Percentiles rank a stretch among this genome's conserved stretches.
Conservation (phyloP, 2,329 filamentous ascomycete species). For the Fusarium marasasianum region DNA sequence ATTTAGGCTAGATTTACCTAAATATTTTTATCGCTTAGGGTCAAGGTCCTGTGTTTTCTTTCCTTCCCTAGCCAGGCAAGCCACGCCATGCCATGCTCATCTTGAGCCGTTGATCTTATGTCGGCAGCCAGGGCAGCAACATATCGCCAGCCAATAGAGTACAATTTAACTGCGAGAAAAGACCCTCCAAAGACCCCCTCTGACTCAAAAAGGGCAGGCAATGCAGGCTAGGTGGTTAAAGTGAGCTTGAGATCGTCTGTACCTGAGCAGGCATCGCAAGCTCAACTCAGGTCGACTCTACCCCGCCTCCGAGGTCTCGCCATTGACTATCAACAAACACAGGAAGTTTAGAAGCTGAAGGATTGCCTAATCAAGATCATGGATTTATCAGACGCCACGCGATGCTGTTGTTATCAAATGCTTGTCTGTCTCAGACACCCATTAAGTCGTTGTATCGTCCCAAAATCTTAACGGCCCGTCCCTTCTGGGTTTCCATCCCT, state of each 20-base stretch:
- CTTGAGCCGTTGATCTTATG: not conserved
- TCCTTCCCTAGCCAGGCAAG: not conserved
- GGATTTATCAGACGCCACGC: constrained; percentile 28
- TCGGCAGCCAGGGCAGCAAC: not conserved
- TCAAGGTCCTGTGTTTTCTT: too few species aligned
- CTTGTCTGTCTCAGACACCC: constrained; percentile 19
- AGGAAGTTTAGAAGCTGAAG: constrained; percentile 14
- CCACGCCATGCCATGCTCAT: not conserved
- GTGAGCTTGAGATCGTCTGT: not conserved
- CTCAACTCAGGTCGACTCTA: not conserved
- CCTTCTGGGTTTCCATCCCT: not conserved
- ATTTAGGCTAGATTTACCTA: too few species aligned
- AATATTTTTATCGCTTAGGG: too few species aligned
- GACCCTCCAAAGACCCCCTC: not conserved
- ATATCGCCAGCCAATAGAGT: not conserved
- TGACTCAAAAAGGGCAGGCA: not conserved
- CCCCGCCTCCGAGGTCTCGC: not conserved
- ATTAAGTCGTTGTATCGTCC: constrained; percentile 14
- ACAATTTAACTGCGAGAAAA: not conserved
- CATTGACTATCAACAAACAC: not conserved
- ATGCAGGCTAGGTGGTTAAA: not conserved
- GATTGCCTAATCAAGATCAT: constrained; percentile 25
- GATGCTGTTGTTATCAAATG: constrained; percentile 24
- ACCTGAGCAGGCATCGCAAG: constrained; percentile 8
- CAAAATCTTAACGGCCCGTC: constrained; percentile 8